Evolutionary conservation across 305 asterid genomes (phyloP), one percentile per base, ranked within the genome.

Genomic region (Solanum hybrid): DNA sequence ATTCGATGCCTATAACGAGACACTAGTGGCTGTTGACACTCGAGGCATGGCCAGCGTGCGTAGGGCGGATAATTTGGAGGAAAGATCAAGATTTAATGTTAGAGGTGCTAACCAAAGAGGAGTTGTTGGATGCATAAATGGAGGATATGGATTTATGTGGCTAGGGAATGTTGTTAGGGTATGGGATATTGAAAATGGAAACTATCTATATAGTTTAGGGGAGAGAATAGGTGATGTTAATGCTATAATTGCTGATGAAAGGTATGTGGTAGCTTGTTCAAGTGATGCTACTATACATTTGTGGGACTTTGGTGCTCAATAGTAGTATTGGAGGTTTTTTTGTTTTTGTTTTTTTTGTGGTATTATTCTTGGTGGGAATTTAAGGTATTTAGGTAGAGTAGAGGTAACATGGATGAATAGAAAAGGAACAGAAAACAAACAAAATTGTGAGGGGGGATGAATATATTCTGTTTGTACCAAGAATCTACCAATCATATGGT

Each of bases 261-360:
- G 96, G 90, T 90, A 91, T 89, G 93, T 97, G 36, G 97, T 93
- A 36, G 98, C 94, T 37, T 94, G 92, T 90, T 93, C 96, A 10
- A 70, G 89, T 34, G 96, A 92, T 90, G 96, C 93, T 41, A 92
- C 92, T 32, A 91, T 97, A 87, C 97, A 95, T 92, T 37, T 97
- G 10, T 96, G 98, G 99, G 98, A 97, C 89, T 97, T 95, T 91
- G 97, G 99, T 88, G 94, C 95, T 89, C 90, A 93, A 85, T 91
- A 92, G 79, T 39, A 32, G 80, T 37, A 26, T 15, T 15, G 11
- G 1, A 20, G 6, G 4, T 1, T 65, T 29, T 61, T 61, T 51
- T 17, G 10, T 57, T 61, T 61, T 61, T 87, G 14, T 26, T 15
- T 17, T 45, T 41, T 17, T 29, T 41, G 12, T 45, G 75, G 38